These are phyloP conservation scores for Spinellus fusiger DNA, from an alignment of 192 early-diverging fungal genomes.

Conservation along the genomic window DNA sequence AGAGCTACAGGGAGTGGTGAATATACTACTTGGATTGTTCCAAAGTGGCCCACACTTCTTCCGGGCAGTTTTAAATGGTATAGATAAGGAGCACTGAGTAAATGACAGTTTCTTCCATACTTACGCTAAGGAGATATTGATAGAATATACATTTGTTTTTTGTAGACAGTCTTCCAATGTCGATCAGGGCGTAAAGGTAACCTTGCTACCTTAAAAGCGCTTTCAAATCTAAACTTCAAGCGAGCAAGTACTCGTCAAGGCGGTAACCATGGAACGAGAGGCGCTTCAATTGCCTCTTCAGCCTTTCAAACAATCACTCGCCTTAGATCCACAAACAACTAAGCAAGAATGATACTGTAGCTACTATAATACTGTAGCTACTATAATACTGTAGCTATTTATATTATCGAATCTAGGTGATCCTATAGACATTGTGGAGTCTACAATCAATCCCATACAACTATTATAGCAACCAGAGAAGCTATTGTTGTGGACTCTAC, in stretches of 20 bases:
- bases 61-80: neutral
- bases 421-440: neutral
- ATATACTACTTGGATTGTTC: conserved; percentile 4
- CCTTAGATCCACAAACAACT: conserved; percentile 11
- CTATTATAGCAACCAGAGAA: neutral
- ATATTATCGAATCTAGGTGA: too few species aligned
- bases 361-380: too few species aligned
- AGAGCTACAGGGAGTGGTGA: conserved; percentile 3
- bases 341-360: too few species aligned
- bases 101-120: neutral
- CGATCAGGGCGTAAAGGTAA: conserved; percentile 13
- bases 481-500: neutral
- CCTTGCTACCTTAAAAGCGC: conserved; percentile 5
- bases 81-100: conserved; percentile 4
- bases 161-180: conserved; percentile 7
- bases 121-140: neutral
- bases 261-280: conserved; percentile 5
- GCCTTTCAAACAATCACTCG: conserved; percentile 2
- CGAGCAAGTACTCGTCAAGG: conserved; percentile 1
- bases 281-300: conserved; percentile 3
- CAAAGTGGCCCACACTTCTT: neutral
- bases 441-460: too few species aligned
- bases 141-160: neutral
- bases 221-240: conserved; percentile 3
- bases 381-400: too few species aligned